A percentile compares a stretch with the other conserved stretches of the same genome.
Conservation (phyloP, 306 rosid species). For the Medicago ruthenica region DNA sequence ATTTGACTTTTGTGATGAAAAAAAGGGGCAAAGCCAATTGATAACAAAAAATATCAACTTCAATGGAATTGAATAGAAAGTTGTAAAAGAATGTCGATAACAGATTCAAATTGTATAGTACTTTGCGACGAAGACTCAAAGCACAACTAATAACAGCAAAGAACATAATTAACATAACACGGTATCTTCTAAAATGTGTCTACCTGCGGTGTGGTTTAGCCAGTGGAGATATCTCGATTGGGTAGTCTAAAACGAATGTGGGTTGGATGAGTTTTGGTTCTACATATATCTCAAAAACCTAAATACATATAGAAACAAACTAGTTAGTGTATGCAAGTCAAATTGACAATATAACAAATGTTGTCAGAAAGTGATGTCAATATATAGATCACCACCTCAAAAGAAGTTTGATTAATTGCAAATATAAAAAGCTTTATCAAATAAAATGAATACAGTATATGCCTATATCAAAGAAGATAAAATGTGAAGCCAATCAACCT, state of each 20-base stretch:
- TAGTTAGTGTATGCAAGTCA: conserved; percentile 36
- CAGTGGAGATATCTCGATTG: conserved; percentile 93
- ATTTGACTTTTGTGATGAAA: conserved; percentile 2
- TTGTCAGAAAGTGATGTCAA: not conserved
- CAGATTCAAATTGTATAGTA: conserved; percentile 23
- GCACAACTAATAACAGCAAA: conserved; percentile 21
- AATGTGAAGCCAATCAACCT: conserved; percentile 63
- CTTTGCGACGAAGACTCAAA: conserved; percentile 2
- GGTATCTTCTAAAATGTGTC: conserved; percentile 15
- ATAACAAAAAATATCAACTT: conserved; percentile 31
- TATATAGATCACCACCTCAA: conserved; percentile 6
- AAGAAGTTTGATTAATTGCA: not conserved
- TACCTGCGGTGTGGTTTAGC: conserved; percentile 99
- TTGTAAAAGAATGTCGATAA: conserved; percentile 9
- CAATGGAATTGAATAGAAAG: not conserved
- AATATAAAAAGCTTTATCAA: conserved; percentile 27
- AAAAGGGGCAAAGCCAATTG: conserved; percentile 23
- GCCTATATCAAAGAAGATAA: conserved; percentile 10
- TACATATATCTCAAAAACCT: conserved; percentile 89
- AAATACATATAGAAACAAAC: conserved; percentile 39
- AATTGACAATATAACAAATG: conserved; percentile 29
- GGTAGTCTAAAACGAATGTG: conserved; percentile 96
- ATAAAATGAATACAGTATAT: conserved; percentile 33
- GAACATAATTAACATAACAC: conserved; percentile 25
- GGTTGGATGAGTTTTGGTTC: conserved; percentile 97